Conservation (phyloP, 768 basidiomycete genomes). For the Tulasnella sp. region DNA sequence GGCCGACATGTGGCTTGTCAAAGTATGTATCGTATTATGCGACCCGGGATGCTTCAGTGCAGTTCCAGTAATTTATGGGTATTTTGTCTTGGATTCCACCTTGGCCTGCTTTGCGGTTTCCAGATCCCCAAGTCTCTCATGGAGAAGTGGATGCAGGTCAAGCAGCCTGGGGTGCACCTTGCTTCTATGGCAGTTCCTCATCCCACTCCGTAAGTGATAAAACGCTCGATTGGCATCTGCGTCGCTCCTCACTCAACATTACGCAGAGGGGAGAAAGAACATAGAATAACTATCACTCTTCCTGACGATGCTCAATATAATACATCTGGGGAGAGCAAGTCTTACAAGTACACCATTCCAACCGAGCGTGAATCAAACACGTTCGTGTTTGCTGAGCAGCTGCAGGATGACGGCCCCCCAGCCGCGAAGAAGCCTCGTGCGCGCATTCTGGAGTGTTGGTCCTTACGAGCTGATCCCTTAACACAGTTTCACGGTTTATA, state of each 20-base stretch:
- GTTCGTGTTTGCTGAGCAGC: conserved; percentile 36
- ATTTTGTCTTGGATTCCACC: background rate
- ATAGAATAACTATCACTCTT: conserved; percentile 4
- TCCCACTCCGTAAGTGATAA: conserved; percentile 31
- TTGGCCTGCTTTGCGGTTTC: background rate
- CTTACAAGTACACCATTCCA: conserved; percentile 42
- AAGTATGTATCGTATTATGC: conserved; percentile 30
- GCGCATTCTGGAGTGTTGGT: background rate
- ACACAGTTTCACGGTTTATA: background rate
- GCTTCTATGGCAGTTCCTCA: conserved; percentile 39
- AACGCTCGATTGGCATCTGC: background rate
- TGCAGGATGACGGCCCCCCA: conserved; percentile 32
- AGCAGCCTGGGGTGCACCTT: conserved; percentile 39
- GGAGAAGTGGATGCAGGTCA: conserved; percentile 42
- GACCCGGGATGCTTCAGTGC: background rate
- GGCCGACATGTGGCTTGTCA: conserved; percentile 36
- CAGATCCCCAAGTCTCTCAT: conserved; percentile 44
- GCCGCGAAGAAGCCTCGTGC: conserved; percentile 27
- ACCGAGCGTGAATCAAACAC: conserved; percentile 37
- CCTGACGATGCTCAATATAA: conserved; percentile 33
- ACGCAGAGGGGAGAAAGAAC: background rate
- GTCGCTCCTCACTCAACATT: background rate
- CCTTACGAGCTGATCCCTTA: background rate
- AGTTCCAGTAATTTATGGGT: background rate
- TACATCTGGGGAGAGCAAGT: conserved; percentile 31